Evolutionary conservation across 169 alveolate species (phyloP).

Genomic region (Plasmodium berghei): DNA sequence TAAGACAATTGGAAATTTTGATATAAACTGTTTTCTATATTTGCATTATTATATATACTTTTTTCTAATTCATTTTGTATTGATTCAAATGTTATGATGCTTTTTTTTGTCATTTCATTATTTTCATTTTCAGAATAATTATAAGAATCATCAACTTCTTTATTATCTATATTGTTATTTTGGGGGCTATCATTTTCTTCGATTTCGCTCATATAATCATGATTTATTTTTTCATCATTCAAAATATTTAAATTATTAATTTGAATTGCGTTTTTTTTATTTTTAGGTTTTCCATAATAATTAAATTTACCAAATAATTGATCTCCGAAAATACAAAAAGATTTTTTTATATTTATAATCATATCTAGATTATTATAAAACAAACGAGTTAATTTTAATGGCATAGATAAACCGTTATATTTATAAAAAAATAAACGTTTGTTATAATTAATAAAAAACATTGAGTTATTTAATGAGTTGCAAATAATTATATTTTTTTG

Average conservation of each 20-base stretch:
- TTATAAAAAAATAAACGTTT: slow-evolving; percentile 48
- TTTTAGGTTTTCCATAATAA: background rate
- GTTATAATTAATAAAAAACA: slow-evolving; percentile 29
- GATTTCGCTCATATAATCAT: background rate
- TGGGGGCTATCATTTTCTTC: too few relatives aligned
- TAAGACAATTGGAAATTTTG: slow-evolving; percentile 38
- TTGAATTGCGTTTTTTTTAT: too few relatives aligned
- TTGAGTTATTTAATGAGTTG: slow-evolving; percentile 15
- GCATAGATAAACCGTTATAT: slow-evolving; percentile 42
- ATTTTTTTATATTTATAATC: slow-evolving; percentile 3
- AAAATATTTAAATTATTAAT: background rate
- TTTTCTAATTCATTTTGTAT: slow-evolving; percentile 43
- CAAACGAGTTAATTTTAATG: slow-evolving; percentile 19
- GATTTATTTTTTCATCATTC: background rate
- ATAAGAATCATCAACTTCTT: background rate
- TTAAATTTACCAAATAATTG: slow-evolving; percentile 18
- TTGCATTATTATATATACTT: slow-evolving; percentile 20
- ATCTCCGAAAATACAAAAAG: slow-evolving; percentile 4
- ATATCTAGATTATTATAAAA: slow-evolving; percentile 20
- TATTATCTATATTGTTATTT: background rate
- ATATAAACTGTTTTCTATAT: slow-evolving; percentile 45
- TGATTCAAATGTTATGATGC: slow-evolving; percentile 8
- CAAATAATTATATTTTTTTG: slow-evolving; percentile 39
- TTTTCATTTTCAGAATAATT: background rate
- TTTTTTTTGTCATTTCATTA: background rate